Evolutionary conservation across 2,329 filamentous ascomycete species (phyloP).

Genomic region (Colletotrichum incanum): DNA sequence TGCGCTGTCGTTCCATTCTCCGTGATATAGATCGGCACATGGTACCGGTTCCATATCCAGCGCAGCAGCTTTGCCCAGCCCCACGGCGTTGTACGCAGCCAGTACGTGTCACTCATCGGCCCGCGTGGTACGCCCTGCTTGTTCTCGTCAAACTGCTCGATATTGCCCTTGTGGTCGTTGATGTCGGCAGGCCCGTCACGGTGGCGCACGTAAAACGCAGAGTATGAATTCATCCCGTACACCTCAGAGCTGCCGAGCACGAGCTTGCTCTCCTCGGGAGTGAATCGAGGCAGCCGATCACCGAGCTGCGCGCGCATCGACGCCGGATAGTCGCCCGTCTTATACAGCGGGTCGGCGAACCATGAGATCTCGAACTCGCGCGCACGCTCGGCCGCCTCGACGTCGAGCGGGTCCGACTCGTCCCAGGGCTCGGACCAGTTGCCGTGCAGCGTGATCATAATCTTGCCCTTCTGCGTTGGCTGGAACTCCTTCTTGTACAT

Average conservation of each 20-base stretch:
- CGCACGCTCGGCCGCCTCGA: constrained; percentile 56
- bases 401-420: constrained; percentile 51
- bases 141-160: constrained; percentile 55
- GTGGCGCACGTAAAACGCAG: constrained; percentile 56
- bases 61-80: constrained; percentile 56
- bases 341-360: constrained; percentile 58
- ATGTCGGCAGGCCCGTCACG: constrained; percentile 54
- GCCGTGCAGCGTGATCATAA: constrained; percentile 60
- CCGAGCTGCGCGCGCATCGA: constrained; percentile 58
- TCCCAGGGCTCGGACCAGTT: constrained; percentile 61
- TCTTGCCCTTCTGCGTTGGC: constrained; percentile 53
- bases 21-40: constrained; percentile 59
- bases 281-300: constrained; percentile 56
- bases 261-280: constrained; percentile 56
- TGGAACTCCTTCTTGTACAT: constrained; percentile 59
- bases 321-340: constrained; percentile 57
- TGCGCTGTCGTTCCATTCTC: constrained; percentile 60
- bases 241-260: constrained; percentile 56
- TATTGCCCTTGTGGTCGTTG: constrained; percentile 58
- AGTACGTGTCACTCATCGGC: constrained; percentile 56
- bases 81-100: constrained; percentile 57
- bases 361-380: constrained; percentile 60
- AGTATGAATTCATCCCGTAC: constrained; percentile 63
- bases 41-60: constrained; percentile 59
- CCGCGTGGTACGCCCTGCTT: constrained; percentile 53